Evolutionary conservation across 2,329 filamentous ascomycete species (phyloP), one percentile per base, ranked within the genome.

Genomic region (Ceratocystis eucalypticola): DNA sequence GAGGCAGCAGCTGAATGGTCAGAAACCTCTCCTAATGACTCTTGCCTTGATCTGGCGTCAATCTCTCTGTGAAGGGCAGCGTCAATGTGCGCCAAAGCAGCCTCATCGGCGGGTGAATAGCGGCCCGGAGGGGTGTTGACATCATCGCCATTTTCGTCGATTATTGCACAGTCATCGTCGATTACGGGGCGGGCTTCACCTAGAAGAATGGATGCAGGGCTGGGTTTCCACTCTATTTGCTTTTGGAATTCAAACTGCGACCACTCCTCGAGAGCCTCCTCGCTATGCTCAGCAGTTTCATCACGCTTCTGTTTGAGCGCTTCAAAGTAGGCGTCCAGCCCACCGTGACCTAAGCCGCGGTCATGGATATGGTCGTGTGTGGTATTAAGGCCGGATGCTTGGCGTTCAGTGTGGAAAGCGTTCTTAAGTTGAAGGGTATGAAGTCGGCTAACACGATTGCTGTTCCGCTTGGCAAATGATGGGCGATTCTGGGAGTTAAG

Each of bases 321-420:
- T 75, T 94, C 91, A 72, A 91, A 95, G 77, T 96, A 96, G 71
- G 90, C 91, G 69, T 92, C 91, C 81, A 97, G 74, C 68, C 88
- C 88, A 69, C 83, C 83, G 77, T 88, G 83, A 44, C 63, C 65
- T 63, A 68, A 46, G 57, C 66, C 64, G 67, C 73, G 71, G 53
- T 83, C 81, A 67, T 80, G 77, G 66, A 82, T 82, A 71, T 83
- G 80, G 70, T 88, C 86, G 64, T 72, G 68, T 30, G 73, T 68
- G 67, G 79, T 75, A 70, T 80, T 77, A 68, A 82, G 79, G 66
- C 79, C 76, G 28, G 79, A 78, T 44, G 79, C 76, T 70, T 69
- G 67, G 77, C 80, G 70, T 77, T 84, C 69, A 75, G 77, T 81
- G 72, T 91, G 87, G 72, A 94, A 92, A 71, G 87, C 88, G 79